A percentile compares a stretch with the other conserved stretches of the same genome.
These are phyloP conservation scores for Zizania latifolia DNA, from an alignment of 176 grass and related monocot genomes.

Conservation along the genomic window DNA sequence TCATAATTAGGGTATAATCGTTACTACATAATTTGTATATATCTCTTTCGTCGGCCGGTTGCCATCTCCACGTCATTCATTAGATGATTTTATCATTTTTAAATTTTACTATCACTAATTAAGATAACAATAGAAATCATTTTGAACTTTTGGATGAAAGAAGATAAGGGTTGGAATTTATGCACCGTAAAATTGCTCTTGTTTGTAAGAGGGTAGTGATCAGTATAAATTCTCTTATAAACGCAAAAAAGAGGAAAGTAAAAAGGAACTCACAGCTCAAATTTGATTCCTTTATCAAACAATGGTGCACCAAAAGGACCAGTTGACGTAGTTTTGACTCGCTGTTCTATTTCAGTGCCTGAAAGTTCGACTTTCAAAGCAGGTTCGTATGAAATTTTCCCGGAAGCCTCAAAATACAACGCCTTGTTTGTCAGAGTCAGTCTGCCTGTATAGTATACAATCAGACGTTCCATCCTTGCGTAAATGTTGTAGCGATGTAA, in stretches of 20 bases:
- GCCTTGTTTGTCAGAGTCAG: constrained; percentile 78
- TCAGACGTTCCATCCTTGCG: neutral
- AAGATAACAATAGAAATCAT: no score
- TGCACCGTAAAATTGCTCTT: neutral
- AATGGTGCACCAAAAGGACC: constrained; percentile 87
- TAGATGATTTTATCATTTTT: no score
- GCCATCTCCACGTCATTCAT: no score
- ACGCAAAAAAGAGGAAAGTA: neutral
- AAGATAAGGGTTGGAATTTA: no score
- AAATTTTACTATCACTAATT: no score
- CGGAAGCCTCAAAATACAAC: constrained; percentile 77
- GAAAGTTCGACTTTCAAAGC: constrained; percentile 72
- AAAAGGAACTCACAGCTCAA: constrained; percentile 54
- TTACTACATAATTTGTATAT: no score
- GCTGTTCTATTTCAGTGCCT: constrained; percentile 44
- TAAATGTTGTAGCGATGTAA: neutral
- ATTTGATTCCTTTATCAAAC: constrained; percentile 84
- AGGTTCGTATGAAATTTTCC: constrained; percentile 58
- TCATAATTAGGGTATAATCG: no score
- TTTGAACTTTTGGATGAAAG: no score
- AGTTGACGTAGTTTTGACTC: constrained; percentile 70
- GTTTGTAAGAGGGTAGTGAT: neutral
- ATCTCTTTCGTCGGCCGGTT: no score
- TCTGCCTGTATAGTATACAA: constrained; percentile 48
- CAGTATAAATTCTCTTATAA: neutral